A percentile compares a stretch with the other conserved stretches of the same genome.
Evolutionary conservation across 208 protist genomes (phyloP).

Genomic region (Leishmania aethiopica): DNA sequence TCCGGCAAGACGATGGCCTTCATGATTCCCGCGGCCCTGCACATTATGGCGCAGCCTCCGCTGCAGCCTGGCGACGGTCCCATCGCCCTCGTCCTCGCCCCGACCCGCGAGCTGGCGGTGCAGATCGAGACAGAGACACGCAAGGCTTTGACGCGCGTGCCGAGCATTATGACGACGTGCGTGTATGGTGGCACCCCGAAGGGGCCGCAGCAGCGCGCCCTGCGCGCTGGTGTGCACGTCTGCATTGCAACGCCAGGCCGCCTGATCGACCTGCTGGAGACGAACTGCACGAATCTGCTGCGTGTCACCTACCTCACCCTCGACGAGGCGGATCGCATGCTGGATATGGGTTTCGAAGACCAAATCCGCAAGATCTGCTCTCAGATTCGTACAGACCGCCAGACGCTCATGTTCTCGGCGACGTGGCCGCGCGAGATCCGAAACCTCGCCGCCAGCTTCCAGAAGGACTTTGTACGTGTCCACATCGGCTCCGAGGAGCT

Average conservation of each 20-base stretch:
- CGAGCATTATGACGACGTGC: slow-evolving; percentile 69
- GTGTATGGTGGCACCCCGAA: slow-evolving; percentile 88
- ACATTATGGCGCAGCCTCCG: slow-evolving; percentile 89
- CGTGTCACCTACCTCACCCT: slow-evolving; percentile 98
- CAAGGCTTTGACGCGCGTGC: slow-evolving; percentile 72
- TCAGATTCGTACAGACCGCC: slow-evolving; percentile 94
- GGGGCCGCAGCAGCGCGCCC: slow-evolving; percentile 68
- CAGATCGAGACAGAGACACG: slow-evolving; percentile 91
- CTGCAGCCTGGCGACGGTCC: slow-evolving; percentile 87
- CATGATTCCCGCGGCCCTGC: slow-evolving; percentile 89
- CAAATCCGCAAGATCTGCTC: slow-evolving; percentile 97
- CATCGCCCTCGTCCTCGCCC: slow-evolving; percentile 88
- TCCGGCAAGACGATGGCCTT: slow-evolving; percentile 94
- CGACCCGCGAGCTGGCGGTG: slow-evolving; percentile 91
- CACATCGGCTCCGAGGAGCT: slow-evolving; percentile 92
- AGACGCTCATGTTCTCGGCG: slow-evolving; percentile 98
- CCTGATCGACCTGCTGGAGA: slow-evolving; percentile 96
- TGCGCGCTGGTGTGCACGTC: slow-evolving; percentile 82
- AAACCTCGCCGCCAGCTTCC: slow-evolving; percentile 87
- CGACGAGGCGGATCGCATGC: slow-evolving; percentile 98
- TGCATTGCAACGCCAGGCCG: slow-evolving; percentile 97
- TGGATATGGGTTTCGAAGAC: slow-evolving; percentile 99
- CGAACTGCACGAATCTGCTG: slow-evolving; percentile 92
- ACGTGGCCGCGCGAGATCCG: slow-evolving; percentile 94
- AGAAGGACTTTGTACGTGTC: slow-evolving; percentile 90